Evolutionary conservation across 2,329 filamentous ascomycete species (phyloP).

Genomic region (Chaetomium olivaceum): DNA sequence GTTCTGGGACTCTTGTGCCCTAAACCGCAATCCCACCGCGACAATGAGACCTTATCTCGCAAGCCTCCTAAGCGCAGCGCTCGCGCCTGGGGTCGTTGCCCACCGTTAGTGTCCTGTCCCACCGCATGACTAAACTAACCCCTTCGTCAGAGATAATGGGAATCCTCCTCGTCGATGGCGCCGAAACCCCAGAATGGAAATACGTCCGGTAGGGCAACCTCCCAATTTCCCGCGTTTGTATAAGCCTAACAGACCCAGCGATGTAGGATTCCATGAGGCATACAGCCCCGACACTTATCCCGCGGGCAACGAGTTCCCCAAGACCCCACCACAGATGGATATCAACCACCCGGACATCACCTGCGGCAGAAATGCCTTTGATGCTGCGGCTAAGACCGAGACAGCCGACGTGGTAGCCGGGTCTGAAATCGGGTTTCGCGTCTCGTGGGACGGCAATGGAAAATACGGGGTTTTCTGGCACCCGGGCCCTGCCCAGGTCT

Average conservation of each 20-base stretch:
- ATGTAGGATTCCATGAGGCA: background rate
- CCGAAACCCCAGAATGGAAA: constrained; percentile 22
- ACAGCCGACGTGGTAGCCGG: constrained; percentile 27
- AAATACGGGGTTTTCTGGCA: constrained; percentile 19
- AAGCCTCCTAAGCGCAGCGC: background rate
- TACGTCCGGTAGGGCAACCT: constrained; percentile 18
- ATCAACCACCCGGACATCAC: constrained; percentile 23
- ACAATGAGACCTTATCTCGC: constrained; percentile 9
- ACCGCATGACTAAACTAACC: background rate
- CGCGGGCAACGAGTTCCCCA: background rate
- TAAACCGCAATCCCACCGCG: background rate
- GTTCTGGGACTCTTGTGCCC: background rate
- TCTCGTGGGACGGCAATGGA: constrained; percentile 23
- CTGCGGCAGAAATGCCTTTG: constrained; percentile 23
- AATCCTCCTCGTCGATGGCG: constrained; percentile 25
- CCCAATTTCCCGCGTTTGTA: background rate
- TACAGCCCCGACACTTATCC: background rate
- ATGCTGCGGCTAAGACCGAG: constrained; percentile 19
- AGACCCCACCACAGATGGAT: constrained; percentile 12
- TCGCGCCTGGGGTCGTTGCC: background rate
- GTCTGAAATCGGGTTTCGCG: constrained; percentile 27
- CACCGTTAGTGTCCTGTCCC: constrained; percentile 11
- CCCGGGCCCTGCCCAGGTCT: constrained; percentile 22
- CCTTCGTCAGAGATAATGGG: constrained; percentile 14
- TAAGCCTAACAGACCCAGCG: background rate